Evolutionary conservation across 2,329 filamentous ascomycete species (phyloP).

Genomic region (Fusarium algeriense): DNA sequence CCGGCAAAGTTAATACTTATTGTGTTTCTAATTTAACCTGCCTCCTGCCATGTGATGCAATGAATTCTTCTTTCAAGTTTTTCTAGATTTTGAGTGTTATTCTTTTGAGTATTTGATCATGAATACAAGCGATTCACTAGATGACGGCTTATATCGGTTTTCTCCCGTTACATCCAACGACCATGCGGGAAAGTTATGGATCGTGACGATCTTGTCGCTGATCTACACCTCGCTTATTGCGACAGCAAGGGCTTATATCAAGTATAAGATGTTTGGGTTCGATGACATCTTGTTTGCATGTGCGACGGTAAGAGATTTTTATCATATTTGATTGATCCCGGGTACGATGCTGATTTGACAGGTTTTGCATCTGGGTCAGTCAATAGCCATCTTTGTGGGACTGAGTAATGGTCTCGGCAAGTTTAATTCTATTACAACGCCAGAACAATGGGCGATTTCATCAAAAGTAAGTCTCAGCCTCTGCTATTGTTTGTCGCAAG

Average conservation of each 20-base stretch:
- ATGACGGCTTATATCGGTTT: slow-evolving; percentile 13
- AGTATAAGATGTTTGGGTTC: slow-evolving; percentile 39
- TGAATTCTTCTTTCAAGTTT: neutral
- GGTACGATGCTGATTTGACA: neutral
- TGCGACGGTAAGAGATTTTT: slow-evolving; percentile 23
- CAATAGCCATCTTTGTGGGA: slow-evolving; percentile 37
- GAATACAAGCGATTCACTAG: slow-evolving; percentile 2
- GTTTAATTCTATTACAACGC: slow-evolving; percentile 29
- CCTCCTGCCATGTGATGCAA: neutral
- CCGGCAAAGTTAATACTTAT: neutral
- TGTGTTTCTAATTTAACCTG: neutral
- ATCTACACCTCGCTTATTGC: slow-evolving; percentile 37
- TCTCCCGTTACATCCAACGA: slow-evolving; percentile 33
- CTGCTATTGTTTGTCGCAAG: rapidly evolving
- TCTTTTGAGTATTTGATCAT: slow-evolving; percentile 7
- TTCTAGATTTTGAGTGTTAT: neutral
- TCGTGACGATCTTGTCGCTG: slow-evolving; percentile 38
- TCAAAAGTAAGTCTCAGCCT: slow-evolving; percentile 11
- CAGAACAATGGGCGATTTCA: slow-evolving; percentile 27
- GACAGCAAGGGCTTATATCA: slow-evolving; percentile 35
- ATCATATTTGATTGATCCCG: rapidly evolving
- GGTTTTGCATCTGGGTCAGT: slow-evolving; percentile 33
- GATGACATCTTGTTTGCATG: slow-evolving; percentile 31
- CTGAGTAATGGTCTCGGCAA: slow-evolving; percentile 26
- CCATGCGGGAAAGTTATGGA: slow-evolving; percentile 41